Evolutionary conservation across 2,329 filamentous ascomycete species (phyloP), one percentile per base, ranked within the genome.

Genomic region (Colletotrichum tropicale): DNA sequence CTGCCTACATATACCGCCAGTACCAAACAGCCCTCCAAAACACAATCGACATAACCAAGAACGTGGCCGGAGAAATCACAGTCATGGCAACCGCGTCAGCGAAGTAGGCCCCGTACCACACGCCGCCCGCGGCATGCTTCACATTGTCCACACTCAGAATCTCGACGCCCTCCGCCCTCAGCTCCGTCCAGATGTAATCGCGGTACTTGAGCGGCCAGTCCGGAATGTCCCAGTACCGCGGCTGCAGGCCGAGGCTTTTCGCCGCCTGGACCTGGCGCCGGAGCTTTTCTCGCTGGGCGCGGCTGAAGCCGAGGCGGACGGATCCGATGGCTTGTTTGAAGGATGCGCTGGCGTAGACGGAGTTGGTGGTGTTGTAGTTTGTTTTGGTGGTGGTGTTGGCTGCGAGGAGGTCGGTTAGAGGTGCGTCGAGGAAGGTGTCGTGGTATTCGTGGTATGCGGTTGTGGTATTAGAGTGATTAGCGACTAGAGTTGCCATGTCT

Each of bases 271-370:
- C 81, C 56, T 91, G 89, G 13, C 79, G 77, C 36, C 86, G 81
- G 48, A 91, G 80, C 55, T 82, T 85, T n/a, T 77, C 78, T n/a
- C 88, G 78, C 78, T 91, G 89, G 15, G 71, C 69, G 74, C 38
- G 43, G 43, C 84, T 88, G 4, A 94, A 84, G 6, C 81, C 81
- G 52, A 80, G 79, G 86, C 88, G 79, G 81, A 86, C 85, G 82
- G 87, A 52, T 1, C 91, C 93, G 15, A 94, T 86, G 1, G 88
- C 81, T 5, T 82, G 79, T 21, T 82, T 83, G 80, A 94, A 93
- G 21, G 89, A 88, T 6, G 88, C 87, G 61, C 90, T 92, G 18
- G 93, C 91, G 81, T 94, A 94, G 83, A 91, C 92, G 7, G 91
- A 80, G 13, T 78, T 74, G 1, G 80, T 74, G 16, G 6, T 30